Evolutionary conservation across 345 rosid genomes (phyloP).

Genomic region (Gossypium raimondii): DNA sequence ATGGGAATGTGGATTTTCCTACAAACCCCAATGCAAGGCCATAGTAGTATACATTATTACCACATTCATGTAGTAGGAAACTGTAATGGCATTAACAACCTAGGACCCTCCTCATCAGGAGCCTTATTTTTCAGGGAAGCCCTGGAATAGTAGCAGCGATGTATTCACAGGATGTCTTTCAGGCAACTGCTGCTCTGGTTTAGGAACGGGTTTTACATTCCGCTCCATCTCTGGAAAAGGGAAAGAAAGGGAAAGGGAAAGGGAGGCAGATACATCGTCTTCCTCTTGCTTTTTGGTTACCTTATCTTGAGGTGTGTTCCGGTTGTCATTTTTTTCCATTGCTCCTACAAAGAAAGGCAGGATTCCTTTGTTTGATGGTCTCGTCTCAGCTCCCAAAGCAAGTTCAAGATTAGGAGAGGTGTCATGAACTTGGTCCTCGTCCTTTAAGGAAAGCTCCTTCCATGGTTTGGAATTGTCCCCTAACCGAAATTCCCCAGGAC

Average conservation of each 20-base stretch:
- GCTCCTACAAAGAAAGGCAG: conserved; percentile 51
- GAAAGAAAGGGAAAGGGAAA: conserved; percentile 79
- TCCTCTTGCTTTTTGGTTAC: conserved; percentile 41
- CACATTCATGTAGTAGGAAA: conserved; percentile 26
- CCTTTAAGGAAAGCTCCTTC: conserved; percentile 29
- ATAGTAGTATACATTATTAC: conserved; percentile 22
- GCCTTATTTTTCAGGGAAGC: conserved; percentile 43
- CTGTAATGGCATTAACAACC: conserved; percentile 27
- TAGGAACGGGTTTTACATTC: conserved; percentile 40
- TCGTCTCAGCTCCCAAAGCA: conserved; percentile 74
- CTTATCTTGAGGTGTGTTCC: conserved; percentile 30
- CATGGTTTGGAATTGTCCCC: conserved; percentile 33
- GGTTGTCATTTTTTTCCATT: conserved; percentile 36
- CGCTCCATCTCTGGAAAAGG: conserved; percentile 54
- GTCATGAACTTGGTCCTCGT: conserved; percentile 29
- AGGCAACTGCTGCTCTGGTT: conserved; percentile 52
- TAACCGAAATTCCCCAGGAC: conserved; percentile 33
- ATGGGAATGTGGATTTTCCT: conserved; percentile 30
- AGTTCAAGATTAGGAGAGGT: conserved; percentile 78
- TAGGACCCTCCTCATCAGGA: conserved; percentile 13
- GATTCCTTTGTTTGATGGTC: conserved; percentile 42
- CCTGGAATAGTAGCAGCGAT: conserved; percentile 63
- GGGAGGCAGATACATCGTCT: conserved; percentile 62
- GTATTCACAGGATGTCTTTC: conserved; percentile 58
- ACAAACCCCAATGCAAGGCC: conserved; percentile 25